Base-by-base conservation (phyloP, 108 stramenopile species). In the Cylindrotheca fusiformis region DNA sequence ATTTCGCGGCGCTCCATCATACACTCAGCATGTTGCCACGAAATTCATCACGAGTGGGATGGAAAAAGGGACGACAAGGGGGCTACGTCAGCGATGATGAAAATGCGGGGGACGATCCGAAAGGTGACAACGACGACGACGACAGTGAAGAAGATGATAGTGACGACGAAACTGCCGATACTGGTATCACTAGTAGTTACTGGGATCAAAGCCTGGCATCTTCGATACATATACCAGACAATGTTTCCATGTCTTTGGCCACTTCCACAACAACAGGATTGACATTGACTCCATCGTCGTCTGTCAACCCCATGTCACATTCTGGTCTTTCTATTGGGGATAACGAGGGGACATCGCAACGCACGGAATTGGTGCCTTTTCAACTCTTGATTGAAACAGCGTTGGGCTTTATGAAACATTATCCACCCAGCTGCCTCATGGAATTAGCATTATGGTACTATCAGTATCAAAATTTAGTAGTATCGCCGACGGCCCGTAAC, bases 1-100 rank as follows among this genome's bases (percentile, higher is more conserved):
- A 96, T 48, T 96, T 96, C 77, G 80, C 92, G 3, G 69, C 76
- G 18, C 73, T 96, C 45, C 95, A 96, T 59, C 84, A 85, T 50
- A 72, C 76, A 18, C 61, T 96, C 29, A 72, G 75, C n/a, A 65
- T 62, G 27, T 72, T 93, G 58, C 92, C 94, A 23, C 80, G 77
- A 46, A 87, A 94, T 69, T 84, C 85, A 20, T 78, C 83, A 51
- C 75, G 57, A 50, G 83, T 90, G 17, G 88, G 88, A 5, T 90
- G 85, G 85, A 88, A 83, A 61, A 74, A 78, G 18, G 70, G 60
- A 24, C 63, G 64, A 18, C 67, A 71, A 14, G 74, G 74, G 1
- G 45, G 32, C 20, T 52, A 49, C 18, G 55, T 27, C 8, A 52
- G 48, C 19, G 82, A 80, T 27, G 72, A 86, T 26, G 85, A 83